Base-by-base conservation (phyloP, 2,329 filamentous ascomycete genomes). In the Cladosporium phlei region DNA sequence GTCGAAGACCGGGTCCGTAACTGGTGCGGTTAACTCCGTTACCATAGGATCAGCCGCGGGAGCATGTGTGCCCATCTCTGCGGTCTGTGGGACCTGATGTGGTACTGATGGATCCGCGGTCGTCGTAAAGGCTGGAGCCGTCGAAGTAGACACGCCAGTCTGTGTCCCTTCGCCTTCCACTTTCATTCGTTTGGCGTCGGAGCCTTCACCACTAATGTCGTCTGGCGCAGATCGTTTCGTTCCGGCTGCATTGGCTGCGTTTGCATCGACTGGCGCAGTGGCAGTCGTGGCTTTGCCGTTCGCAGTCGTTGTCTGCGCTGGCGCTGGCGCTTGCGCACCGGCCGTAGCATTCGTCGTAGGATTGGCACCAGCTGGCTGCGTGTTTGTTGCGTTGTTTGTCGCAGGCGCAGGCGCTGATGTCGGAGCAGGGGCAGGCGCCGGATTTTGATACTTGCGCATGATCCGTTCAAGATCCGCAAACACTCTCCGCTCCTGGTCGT, bases 401-500 rank as follows among this genome's bases (percentile, higher is more conserved):
- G 39, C 39, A 3, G 42, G 32, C 24, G 27, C 24, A 14, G 37
- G n/a, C 9, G 17, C 33, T 3, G 27, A 19, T 5, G 42, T 19
- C 11, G 42, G 32, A 3, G 42, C 25, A 10, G 42, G 29, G n/a
- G 42, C 29, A 2, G 42, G 42, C 7, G 42, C 42, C 5, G 42
- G 24, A 33, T 50, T 38, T 30, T 48, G 37, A 39, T 48, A 51
- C 29, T 45, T 51, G 8, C 39, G 33, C 37, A 47, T 46, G 8
- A 52, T 50, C 16, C 14, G 24, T 12, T 52, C 35, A 20, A 52
- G 33, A 44, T 50, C 35, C 17, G 27, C 35, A 16, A 49, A 52
- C 5, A 52, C 47, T 16, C 40, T 38, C 12, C 44, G 28, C 24
- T 52, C 47, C 14, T 50, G 48, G 10, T 50, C 50, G 19, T 29